Base-by-base conservation (phyloP, 2,329 filamentous ascomycete species). In the Aciculosporium take region DNA sequence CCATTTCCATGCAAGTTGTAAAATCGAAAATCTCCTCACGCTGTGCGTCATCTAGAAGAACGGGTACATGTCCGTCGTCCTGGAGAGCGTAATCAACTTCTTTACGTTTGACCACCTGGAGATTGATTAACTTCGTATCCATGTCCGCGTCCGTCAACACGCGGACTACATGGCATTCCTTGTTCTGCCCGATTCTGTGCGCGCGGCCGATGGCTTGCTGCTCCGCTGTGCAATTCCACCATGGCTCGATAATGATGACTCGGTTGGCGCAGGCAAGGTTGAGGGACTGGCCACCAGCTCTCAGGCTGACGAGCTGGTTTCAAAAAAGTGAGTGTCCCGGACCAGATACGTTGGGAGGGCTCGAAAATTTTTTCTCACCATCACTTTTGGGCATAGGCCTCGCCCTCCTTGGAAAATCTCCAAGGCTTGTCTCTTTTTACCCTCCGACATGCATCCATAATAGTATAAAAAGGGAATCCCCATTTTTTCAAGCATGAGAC, bases 191-290 rank as follows among this genome's bases (percentile, higher is more conserved):
- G 2, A 79, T 75, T 5, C 82, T 68, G 49, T 71, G 72, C 0
- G 84, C 71, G 0, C 82, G 71, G 1, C 61, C 61, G 30, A 69
- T 68, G 0, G 73, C 78, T 50, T 85, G 81, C n/a, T 75, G 61
- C 48, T 85, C 78, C 0, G 66, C 56, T 0, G 68, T 63, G 1
- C 57, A 56, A 43, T 84, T 84, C 74, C 75, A 85, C 72, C 72
- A 78, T 0, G 64, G 57, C 25, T 79, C 73, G 0, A 72, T 39
- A 0, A 71, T 57, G 17, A 78, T 73, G 18, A 74, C 68, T 3
- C 72, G 65, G 37, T 72, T 75, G 1, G 66, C 67, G 2, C 46
- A 55, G 0, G 53, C 60, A 0, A 71, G 44, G 31, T 70, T 68
- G 39, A 65, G 60, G 21, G 56, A 60, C 10, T 63, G 57, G 0